Evolutionary conservation across 805 yeast genomes (phyloP).

Genomic region (Cyberlindnera bimundalis): DNA sequence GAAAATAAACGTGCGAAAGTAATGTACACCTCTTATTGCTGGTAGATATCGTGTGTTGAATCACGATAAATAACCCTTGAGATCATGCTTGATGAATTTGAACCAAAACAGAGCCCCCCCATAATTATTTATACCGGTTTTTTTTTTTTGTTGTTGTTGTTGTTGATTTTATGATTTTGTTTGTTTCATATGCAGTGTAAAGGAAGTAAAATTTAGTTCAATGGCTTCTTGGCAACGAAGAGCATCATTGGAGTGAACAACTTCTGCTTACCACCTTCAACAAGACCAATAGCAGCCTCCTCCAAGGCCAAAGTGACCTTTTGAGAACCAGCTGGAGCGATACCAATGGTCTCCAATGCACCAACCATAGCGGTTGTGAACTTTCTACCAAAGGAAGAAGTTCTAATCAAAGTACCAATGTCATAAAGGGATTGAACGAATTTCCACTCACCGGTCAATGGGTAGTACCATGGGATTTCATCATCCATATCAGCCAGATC

Average conservation of each 20-base stretch:
- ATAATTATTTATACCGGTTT: background rate
- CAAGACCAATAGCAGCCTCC: conserved; percentile 94
- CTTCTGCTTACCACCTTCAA: conserved; percentile 85
- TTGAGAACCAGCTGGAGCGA: conserved; percentile 90
- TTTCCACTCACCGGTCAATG: conserved; percentile 91
- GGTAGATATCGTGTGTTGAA: background rate
- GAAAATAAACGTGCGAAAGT: background rate
- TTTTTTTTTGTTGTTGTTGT: background rate
- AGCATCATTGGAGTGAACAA: conserved; percentile 98
- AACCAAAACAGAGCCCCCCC: background rate
- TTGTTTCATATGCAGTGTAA: too few species aligned
- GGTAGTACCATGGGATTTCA: conserved; percentile 96
- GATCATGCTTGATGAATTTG: background rate
- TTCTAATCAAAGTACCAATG: conserved; percentile 80
- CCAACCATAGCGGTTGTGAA: conserved; percentile 80
- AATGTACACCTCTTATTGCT: background rate
- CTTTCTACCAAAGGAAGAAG: conserved; percentile 81
- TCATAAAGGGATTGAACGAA: conserved; percentile 79
- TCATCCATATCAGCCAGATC: conserved; percentile 85
- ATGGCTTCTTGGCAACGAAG: conserved; percentile 83
- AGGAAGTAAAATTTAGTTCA: conserved; percentile 17
- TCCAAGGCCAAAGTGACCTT: conserved; percentile 92
- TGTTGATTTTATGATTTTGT: background rate
- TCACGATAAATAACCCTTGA: background rate
- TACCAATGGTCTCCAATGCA: conserved; percentile 74